A percentile compares a stretch with the other conserved stretches of the same genome.
phyloP scores from a whole-genome alignment of 306 rosid genomes.

The Amphicarpaea edgeworthii region DNA sequence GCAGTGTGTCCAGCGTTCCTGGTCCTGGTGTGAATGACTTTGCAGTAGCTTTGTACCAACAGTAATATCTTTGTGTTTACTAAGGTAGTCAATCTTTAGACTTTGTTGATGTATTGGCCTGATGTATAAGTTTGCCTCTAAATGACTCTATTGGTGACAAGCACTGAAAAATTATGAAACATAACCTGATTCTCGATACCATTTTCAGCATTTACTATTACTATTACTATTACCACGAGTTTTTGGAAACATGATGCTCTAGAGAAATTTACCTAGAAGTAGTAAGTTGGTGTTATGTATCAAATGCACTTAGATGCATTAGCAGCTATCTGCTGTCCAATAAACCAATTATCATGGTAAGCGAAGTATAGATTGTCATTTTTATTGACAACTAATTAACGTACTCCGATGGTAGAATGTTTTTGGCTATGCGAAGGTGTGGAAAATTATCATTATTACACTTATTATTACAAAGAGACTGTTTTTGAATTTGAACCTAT shows the following conservation, averaged over 20 bases:
- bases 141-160: conserved; percentile 20
- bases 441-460: too few species aligned
- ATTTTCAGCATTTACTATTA: conserved; percentile 13
- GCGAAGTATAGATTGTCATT: background rate
- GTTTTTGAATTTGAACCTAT: too few species aligned
- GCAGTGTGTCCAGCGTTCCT: too few species aligned
- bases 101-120: conserved; percentile 6
- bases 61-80: background rate
- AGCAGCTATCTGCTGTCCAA: background rate
- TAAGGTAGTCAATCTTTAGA: conserved; percentile 3
- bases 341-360: background rate
- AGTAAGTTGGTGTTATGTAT: background rate
- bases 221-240: background rate
- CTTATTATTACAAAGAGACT: too few species aligned
- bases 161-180: background rate
- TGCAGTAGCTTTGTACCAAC: background rate
- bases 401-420: too few species aligned
- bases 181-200: background rate
- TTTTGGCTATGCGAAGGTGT: background rate
- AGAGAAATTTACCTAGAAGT: conserved; percentile 6
- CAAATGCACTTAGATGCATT: background rate
- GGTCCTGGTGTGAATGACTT: background rate
- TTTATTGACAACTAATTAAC: background rate
- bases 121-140: conserved; percentile 12
- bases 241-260: conserved; percentile 32